phyloP scores from a whole-genome alignment of 345 rosid genomes.

The Cochlearia excelsa region DNA sequence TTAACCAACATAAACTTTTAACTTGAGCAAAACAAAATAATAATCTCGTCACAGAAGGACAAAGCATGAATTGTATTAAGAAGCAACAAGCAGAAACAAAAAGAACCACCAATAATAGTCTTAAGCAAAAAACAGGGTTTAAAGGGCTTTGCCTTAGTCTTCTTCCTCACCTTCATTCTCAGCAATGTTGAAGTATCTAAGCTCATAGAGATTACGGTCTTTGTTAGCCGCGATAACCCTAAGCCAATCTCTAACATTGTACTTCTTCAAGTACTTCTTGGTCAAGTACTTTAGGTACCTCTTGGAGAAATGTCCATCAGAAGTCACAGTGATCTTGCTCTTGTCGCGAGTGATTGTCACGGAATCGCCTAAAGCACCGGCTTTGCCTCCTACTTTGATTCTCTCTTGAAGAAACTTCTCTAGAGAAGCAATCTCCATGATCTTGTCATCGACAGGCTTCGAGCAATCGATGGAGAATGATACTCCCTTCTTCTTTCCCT shows the following conservation, averaged over 20 bases:
- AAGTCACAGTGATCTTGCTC: conserved; percentile 63
- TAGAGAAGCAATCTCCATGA: conserved; percentile 70
- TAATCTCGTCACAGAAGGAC: too few species aligned
- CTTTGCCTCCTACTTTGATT: conserved; percentile 81
- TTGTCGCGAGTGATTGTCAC: conserved; percentile 59
- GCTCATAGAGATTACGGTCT: conserved; percentile 76
- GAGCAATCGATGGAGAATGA: conserved; percentile 41
- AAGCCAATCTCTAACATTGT: conserved; percentile 94
- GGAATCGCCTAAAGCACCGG: conserved; percentile 69
- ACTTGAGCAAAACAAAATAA: too few species aligned
- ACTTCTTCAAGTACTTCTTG: conserved; percentile 89
- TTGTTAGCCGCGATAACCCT: conserved; percentile 84
- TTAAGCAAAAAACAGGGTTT: too few species aligned
- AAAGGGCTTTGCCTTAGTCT: conserved; percentile 40
- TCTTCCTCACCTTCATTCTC: conserved; percentile 94
- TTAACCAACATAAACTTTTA: too few species aligned
- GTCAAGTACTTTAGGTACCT: conserved; percentile 80
- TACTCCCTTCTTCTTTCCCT: conserved; percentile 46
- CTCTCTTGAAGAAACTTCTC: conserved; percentile 83
- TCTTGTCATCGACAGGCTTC: conserved; percentile 44
- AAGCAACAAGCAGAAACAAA: too few species aligned
- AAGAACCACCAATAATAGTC: too few species aligned
- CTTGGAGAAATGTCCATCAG: conserved; percentile 74
- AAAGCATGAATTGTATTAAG: too few species aligned
- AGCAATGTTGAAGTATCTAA: conserved; percentile 93